These are phyloP conservation scores for Jatropha multifida DNA, from an alignment of 441 rosid species.

Conservation along the genomic window DNA sequence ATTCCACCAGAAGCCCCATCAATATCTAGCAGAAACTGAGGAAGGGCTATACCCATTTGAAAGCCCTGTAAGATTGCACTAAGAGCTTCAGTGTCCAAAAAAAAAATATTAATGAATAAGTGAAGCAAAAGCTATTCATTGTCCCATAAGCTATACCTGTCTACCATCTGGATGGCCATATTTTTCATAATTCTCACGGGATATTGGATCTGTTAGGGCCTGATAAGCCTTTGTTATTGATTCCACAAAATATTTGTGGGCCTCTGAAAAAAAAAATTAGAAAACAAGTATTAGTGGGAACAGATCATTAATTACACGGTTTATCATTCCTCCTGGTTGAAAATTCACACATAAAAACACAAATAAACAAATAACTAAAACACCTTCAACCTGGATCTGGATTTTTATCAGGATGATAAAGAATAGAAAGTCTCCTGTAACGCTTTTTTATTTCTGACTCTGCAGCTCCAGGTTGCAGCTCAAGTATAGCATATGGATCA, in stretches of 20 bases:
- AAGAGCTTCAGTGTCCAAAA: constrained; percentile 24
- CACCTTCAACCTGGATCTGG: constrained; percentile 89
- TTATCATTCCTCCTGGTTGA: constrained; percentile 3
- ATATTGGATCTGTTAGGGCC: constrained; percentile 89
- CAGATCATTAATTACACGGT: constrained; percentile 23
- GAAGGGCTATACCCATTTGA: constrained; percentile 99
- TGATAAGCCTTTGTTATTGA: constrained; percentile 96
- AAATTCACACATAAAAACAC: constrained; percentile 3
- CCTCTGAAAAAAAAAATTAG: constrained; percentile 53
- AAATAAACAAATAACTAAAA: constrained; percentile 23
- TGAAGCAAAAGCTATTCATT: constrained; percentile 13
- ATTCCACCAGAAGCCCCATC: constrained; percentile 98
- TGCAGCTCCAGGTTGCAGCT: constrained; percentile 73
- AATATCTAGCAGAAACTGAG: constrained; percentile 84
- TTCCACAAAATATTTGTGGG: constrained; percentile 82
- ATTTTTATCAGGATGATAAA: constrained; percentile 98
- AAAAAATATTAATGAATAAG: background rate
- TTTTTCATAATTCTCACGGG: constrained; percentile 97
- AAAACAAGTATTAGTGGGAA: constrained; percentile 21
- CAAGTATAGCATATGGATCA: constrained; percentile 89
- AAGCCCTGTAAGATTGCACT: constrained; percentile 68
- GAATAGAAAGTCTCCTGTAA: constrained; percentile 83
- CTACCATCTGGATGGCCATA: constrained; percentile 99
- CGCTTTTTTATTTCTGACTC: constrained; percentile 90
- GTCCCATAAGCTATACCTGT: constrained; percentile 51